Evolutionary conservation across 2,329 filamentous ascomycete genomes (phyloP).

Genomic region (Colletotrichum sidae): DNA sequence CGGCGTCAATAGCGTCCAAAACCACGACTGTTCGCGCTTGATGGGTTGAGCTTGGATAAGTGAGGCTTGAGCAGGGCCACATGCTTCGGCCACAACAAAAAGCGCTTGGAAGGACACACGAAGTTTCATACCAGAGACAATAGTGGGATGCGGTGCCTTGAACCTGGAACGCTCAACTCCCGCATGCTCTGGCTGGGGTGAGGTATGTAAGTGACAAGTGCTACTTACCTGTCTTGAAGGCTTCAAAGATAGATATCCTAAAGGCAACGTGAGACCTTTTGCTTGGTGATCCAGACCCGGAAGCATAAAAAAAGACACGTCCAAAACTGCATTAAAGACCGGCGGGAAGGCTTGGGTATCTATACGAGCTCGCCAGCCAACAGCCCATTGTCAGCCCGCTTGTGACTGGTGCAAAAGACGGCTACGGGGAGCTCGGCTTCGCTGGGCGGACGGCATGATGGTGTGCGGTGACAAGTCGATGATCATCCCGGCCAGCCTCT

Average conservation of each 20-base stretch:
- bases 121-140: constrained; percentile 11
- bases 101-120: constrained; percentile 7
- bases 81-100: constrained; percentile 6
- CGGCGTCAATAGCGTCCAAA: constrained; percentile 32
- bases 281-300: constrained; percentile 13
- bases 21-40: background rate
- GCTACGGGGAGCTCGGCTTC: too few relatives aligned
- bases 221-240: background rate
- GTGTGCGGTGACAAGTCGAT: constrained; percentile 24
- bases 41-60: background rate
- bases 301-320: constrained; percentile 6
- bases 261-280: constrained; percentile 2
- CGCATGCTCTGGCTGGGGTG: constrained; percentile 6
- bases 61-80: background rate
- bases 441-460: constrained; percentile 11
- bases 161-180: background rate
- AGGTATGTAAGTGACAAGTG: constrained; percentile 6
- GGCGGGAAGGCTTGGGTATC: constrained; percentile 30
- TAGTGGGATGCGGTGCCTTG: constrained; percentile 8
- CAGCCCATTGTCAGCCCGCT: constrained; percentile 7
- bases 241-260: background rate
- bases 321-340: constrained; percentile 1
- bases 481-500: constrained; percentile 1
- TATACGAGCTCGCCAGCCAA: constrained; percentile 31
- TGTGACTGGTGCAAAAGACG: constrained; percentile 11